Conservation (phyloP, 441 rosid genomes). For the Theobroma grandiflorum region DNA sequence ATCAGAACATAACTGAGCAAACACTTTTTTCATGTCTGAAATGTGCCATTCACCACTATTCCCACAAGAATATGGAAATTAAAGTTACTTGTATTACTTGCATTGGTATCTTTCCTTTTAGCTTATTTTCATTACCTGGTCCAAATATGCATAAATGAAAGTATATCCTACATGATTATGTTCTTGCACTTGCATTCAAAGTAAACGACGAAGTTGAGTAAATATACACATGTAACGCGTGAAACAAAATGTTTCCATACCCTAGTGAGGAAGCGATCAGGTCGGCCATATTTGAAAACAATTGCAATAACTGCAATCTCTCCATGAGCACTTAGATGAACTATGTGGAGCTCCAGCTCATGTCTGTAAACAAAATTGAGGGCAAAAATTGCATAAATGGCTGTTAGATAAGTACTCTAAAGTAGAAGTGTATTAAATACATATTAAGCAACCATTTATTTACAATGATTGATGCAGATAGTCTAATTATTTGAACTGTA, state of each 20-base stretch:
- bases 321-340: constrained; percentile 48
- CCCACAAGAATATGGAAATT: not conserved
- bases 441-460: not conserved
- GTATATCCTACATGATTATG: not conserved
- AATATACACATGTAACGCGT: not conserved
- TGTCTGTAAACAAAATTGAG: constrained; percentile 31
- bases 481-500: not conserved
- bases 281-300: constrained; percentile 56
- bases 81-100: not conserved
- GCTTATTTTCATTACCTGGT: not conserved
- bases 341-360: constrained; percentile 68
- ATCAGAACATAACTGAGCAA: not conserved
- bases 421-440: not conserved
- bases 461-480: not conserved
- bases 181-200: not conserved
- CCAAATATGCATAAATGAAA: not conserved
- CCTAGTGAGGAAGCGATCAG: constrained; percentile 57
- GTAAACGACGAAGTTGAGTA: not conserved
- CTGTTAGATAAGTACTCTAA: not conserved
- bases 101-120: not conserved
- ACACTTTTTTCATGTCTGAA: not conserved
- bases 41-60: not conserved
- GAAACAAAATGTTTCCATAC: constrained; percentile 26
- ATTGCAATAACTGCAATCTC: constrained; percentile 58
- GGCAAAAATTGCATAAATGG: not conserved